A percentile compares a stretch with the other conserved stretches of the same genome.
These are phyloP conservation scores for Fusarium chlamydosporum DNA, from an alignment of 2,329 filamentous ascomycete genomes.

Conservation along the genomic window DNA sequence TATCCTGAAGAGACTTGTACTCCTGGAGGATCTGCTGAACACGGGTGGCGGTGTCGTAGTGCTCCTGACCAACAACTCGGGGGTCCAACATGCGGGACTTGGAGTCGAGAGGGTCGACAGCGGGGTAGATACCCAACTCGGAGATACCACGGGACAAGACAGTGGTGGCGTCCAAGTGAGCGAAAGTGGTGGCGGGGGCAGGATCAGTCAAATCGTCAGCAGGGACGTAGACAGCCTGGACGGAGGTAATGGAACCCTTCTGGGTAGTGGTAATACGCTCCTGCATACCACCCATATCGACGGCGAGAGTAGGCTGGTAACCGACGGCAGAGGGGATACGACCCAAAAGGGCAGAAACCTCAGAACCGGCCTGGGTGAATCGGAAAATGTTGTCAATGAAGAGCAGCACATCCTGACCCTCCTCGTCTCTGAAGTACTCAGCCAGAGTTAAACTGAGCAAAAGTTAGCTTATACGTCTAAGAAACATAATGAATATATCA, in stretches of 20 bases:
- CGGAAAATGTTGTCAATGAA: slow-evolving; percentile 99
- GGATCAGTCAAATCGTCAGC: slow-evolving; percentile 99
- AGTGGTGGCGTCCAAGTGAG: slow-evolving; percentile 99
- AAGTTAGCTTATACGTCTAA: no score
- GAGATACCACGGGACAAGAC: slow-evolving; percentile 99
- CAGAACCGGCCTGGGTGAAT: slow-evolving; percentile 99
- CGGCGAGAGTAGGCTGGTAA: slow-evolving; percentile 98
- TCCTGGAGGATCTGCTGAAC: slow-evolving; percentile 99
- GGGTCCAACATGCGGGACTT: slow-evolving; percentile 99
- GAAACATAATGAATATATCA: no score
- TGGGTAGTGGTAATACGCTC: slow-evolving; percentile 99
- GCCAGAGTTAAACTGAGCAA: slow-evolving; percentile 66
- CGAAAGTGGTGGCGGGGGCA: slow-evolving; percentile 98
- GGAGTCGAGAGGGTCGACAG: slow-evolving; percentile 99
- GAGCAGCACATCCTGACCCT: slow-evolving; percentile 96
- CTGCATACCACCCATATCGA: slow-evolving; percentile 99
- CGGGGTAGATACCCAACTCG: slow-evolving; percentile 99
- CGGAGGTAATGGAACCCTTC: slow-evolving; percentile 99
- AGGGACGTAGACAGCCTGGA: slow-evolving; percentile 99
- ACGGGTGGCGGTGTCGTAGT: slow-evolving; percentile 94
- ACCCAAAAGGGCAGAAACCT: slow-evolving; percentile 98
- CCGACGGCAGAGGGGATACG: slow-evolving; percentile 99
- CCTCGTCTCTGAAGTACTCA: slow-evolving; percentile 83
- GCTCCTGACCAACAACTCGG: slow-evolving; percentile 97
- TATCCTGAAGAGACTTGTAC: slow-evolving; percentile 99